phyloP scores from a whole-genome alignment of 495 filamentous ascomycete species.

The Hypoxylon fragiforme region DNA sequence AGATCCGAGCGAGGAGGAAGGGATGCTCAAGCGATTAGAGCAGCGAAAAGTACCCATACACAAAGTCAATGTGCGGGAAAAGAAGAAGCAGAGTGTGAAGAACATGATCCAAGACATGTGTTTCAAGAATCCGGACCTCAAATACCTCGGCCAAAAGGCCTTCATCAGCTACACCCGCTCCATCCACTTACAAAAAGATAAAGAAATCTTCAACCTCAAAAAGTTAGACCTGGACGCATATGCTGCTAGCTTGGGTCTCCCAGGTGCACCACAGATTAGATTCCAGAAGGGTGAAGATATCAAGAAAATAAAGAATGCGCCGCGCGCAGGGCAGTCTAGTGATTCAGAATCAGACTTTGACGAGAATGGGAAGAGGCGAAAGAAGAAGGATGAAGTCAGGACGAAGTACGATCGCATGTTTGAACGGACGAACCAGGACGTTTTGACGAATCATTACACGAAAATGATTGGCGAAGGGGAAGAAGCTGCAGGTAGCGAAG shows the following conservation, averaged over 20 bases:
- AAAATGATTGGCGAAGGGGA: slow-evolving; percentile 76
- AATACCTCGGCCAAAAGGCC: slow-evolving; percentile 94
- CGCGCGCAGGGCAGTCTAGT: slow-evolving; percentile 61
- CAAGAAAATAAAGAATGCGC: slow-evolving; percentile 85
- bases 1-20: slow-evolving; percentile 86
- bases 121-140: slow-evolving; percentile 91
- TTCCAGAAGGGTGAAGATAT: slow-evolving; percentile 86
- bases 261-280: slow-evolving; percentile 87
- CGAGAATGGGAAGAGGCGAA: slow-evolving; percentile 56
- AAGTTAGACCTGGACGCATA: slow-evolving; percentile 82
- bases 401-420: slow-evolving; percentile 98
- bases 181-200: slow-evolving; percentile 86
- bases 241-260: slow-evolving; percentile 81
- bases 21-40: slow-evolving; percentile 78
- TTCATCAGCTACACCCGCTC: slow-evolving; percentile 87
- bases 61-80: slow-evolving; percentile 78
- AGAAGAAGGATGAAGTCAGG: slow-evolving; percentile 67
- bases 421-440: slow-evolving; percentile 88
- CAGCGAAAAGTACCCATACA: slow-evolving; percentile 87
- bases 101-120: slow-evolving; percentile 87
- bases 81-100: slow-evolving; percentile 85
- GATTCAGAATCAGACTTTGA: slow-evolving; percentile 53
- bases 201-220: slow-evolving; percentile 83
- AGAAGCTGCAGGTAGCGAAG: slow-evolving; percentile 42
- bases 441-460: slow-evolving; percentile 89